Evolutionary conservation across 306 rosid genomes (phyloP), one percentile per base, ranked within the genome.

Genomic region (Prunus fruticosa): DNA sequence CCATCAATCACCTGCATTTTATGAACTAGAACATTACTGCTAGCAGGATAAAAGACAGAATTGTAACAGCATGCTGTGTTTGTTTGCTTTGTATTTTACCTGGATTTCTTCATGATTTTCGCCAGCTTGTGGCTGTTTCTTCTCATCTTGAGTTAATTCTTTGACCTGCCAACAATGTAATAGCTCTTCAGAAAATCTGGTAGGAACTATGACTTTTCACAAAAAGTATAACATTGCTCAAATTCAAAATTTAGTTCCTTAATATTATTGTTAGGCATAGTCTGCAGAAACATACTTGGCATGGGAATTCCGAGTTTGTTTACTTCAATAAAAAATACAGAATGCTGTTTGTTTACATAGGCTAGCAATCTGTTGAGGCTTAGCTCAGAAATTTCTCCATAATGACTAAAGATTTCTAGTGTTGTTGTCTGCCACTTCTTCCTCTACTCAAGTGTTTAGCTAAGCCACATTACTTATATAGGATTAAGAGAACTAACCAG

Each of bases 1-100:
- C 69, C 83, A 78, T 96, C 93, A 69, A 92, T 81, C 49, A 34
- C 89, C 99, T 96, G 80, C 83, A 82, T 73, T 46, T 41, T 53
- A 57, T 71, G 71, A 79, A 87, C 43, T 61, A 20, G 46, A 16
- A 74, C 14, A 20, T 73, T 8, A 65, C 23, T 30, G 54, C 56
- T n/a, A 20, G 7, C 9, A 2, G 30, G 30, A 45, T 10, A 32
- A 28, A 19, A 7, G 20, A 28, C 49, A 64, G 7, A 2, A 13
- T 45, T 19, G 45, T 53, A 20, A n/a, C 57, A 18, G 19, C 54
- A 20, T 23, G 54, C 49, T 43, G 45, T 74, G 57, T 50, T 41
- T 72, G 71, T 22, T 64, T 27, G 61, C 25, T 76, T 60, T 52
- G 58, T 64, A 67, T 60, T 79, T 38, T 88, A 92, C 99, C 87